A percentile compares a stretch with the other conserved stretches of the same genome.
Conservation (phyloP, 257 asterid genomes). For the Penstemon davidsonii region DNA sequence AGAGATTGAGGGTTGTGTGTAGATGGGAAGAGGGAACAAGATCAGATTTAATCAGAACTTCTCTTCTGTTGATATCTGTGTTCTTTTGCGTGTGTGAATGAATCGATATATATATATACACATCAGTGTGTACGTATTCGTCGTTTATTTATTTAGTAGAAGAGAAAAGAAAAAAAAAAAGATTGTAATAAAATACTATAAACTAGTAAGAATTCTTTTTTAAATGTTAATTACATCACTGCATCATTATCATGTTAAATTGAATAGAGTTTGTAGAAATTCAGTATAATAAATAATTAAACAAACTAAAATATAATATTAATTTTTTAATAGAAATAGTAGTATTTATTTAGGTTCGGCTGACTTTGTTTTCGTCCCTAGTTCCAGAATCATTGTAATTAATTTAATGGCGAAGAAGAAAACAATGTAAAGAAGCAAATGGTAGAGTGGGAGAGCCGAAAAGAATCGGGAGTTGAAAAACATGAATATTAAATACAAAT, state of each 20-base stretch:
- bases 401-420: constrained; percentile 16
- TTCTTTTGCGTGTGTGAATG: constrained; percentile 42
- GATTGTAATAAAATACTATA: neutral
- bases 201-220: neutral
- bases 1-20: constrained; percentile 12
- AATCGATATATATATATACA: constrained; percentile 35
- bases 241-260: too few relatives aligned
- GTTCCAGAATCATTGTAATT: neutral
- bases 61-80: constrained; percentile 42
- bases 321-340: too few relatives aligned
- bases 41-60: constrained; percentile 55
- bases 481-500: neutral
- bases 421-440: constrained; percentile 47
- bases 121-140: constrained; percentile 25
- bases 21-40: constrained; percentile 34
- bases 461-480: constrained; percentile 50
- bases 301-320: too few relatives aligned
- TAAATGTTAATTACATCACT: neutral
- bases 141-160: constrained; percentile 18
- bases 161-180: neutral
- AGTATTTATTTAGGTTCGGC: too few relatives aligned
- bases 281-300: too few relatives aligned
- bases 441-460: constrained; percentile 62
- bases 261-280: too few relatives aligned
- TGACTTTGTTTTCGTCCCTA: too few relatives aligned